A percentile compares a stretch with the other conserved stretches of the same genome.
Evolutionary conservation across 768 basidiomycete species (phyloP).

Genomic region (Crepidotus variabilis): DNA sequence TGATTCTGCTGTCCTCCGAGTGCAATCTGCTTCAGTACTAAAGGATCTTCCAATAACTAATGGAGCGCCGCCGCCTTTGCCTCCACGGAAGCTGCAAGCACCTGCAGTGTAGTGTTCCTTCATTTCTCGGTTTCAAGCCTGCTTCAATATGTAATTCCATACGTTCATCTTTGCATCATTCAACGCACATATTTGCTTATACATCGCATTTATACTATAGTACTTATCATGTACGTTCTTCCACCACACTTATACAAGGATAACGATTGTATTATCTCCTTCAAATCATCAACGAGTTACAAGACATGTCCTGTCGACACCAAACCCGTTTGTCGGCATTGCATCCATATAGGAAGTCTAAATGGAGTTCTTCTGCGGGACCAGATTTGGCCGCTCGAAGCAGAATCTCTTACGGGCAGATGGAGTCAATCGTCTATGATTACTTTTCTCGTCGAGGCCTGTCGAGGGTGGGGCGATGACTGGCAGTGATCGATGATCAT

Average conservation of each 20-base stretch:
- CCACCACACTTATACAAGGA: neutral
- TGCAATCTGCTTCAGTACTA: conserved; percentile 2
- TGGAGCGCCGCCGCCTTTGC: conserved; percentile 38
- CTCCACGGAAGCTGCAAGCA: conserved; percentile 33
- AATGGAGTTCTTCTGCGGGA: too few relatives aligned
- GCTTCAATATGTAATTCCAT: too few relatives aligned
- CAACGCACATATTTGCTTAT: neutral
- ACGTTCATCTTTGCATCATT: too few relatives aligned
- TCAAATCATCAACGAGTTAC: neutral
- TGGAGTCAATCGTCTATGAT: too few relatives aligned
- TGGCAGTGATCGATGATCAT: too few relatives aligned
- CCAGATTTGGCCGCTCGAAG: too few relatives aligned
- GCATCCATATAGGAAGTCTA: too few relatives aligned
- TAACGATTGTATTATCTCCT: neutral
- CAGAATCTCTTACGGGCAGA: too few relatives aligned
- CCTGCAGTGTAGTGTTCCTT: neutral
- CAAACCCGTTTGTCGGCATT: too few relatives aligned
- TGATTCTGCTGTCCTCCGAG: neutral
- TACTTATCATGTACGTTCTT: neutral
- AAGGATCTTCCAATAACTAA: conserved; percentile 11
- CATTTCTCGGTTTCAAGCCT: neutral
- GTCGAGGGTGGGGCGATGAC: too few relatives aligned
- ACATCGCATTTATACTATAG: neutral
- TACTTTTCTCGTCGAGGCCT: too few relatives aligned
- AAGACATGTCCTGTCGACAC: neutral